Conservation (phyloP, 2,329 filamentous ascomycete species). For the Huntiella savannae region DNA sequence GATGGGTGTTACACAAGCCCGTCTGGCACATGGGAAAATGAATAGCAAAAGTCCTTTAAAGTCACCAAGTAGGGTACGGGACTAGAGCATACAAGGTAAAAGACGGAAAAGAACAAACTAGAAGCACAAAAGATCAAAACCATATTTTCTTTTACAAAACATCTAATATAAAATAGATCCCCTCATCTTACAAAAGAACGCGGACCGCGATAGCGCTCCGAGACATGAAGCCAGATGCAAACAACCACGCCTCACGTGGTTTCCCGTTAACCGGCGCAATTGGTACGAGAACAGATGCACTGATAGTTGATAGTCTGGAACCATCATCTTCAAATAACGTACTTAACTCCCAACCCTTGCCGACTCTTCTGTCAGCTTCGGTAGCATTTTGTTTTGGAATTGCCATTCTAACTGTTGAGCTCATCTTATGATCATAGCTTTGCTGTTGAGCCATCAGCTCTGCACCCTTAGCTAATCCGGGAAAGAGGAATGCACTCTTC, state of each 20-base stretch:
- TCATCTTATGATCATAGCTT: slow-evolving; percentile 15
- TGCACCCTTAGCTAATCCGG: slow-evolving; percentile 25
- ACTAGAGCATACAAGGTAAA: neutral
- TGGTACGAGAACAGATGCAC: slow-evolving; percentile 31
- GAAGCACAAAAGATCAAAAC: neutral
- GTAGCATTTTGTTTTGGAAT: slow-evolving; percentile 11
- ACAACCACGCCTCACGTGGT: slow-evolving; percentile 34
- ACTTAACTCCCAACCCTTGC: slow-evolving; percentile 22
- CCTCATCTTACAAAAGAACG: slow-evolving; percentile 23
- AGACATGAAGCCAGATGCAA: slow-evolving; percentile 35
- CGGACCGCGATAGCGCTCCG: slow-evolving; percentile 29
- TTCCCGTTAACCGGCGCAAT: slow-evolving; percentile 28
- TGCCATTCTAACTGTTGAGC: slow-evolving; percentile 5
- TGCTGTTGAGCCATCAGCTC: slow-evolving; percentile 19
- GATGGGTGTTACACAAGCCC: too few species aligned
- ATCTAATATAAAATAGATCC: neutral
- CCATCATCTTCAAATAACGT: slow-evolving; percentile 41
- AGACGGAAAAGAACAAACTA: neutral
- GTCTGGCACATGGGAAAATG: too few species aligned
- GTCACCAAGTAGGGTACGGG: too few species aligned
- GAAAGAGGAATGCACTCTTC: slow-evolving; percentile 33
- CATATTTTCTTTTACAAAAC: neutral
- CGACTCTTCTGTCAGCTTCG: neutral
- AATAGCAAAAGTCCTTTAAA: too few species aligned
- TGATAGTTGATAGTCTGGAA: slow-evolving; percentile 27